Base-by-base conservation (phyloP, 768 basidiomycete species). In the Boletus rex-veris region DNA sequence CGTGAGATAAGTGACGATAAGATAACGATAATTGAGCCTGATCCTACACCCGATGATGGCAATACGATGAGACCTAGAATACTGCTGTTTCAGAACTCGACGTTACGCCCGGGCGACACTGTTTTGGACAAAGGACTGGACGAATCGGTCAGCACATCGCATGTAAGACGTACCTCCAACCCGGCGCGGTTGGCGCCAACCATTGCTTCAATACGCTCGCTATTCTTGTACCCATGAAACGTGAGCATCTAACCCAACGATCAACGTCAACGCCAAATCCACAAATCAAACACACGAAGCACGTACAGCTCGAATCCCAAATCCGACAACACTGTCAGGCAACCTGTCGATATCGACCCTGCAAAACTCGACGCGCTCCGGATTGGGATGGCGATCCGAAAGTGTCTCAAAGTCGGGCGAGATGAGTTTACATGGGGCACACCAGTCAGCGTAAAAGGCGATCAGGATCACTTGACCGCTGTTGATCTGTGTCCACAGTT, bases 301-400 rank as follows among this genome's bases (percentile, higher is more conserved):
- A 35, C 33, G 6, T 12, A 35, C 33, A 35, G 33, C 33, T 35
- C 14, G 10, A 6, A 35, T 35, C 6, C 2, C 11, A 12, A 33
- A 9, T 33, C 7, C 33, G 4, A 4, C 11, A 33, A 12, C 33
- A 33, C 0, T 6, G 33, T 35, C 33, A 14, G 12, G 10, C 33
- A 33, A 33, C 11, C 10, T 3, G 8, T 28, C 26, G 21, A 87
- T 78, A 58, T 92, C 82, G 55, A 90, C 78, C 67, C 87, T 90
- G 77, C 82, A 86, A 73, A 88, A 90, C 16, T 73, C 73, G 54
- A 84, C 63, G 9, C 10, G 58, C 9, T 1, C 7, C 33, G 4
- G 33, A 3, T 35, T 1, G 33, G 33, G 0, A 48, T 42, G 12
- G 56, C 12, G 2, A 12, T 14, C 0, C 2, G 53, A 54, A 4